Percentiles rank a stretch among this genome's conserved stretches.
phyloP scores from a whole-genome alignment of 1,284 basidiomycete species.

The Sparassis latifolia region DNA sequence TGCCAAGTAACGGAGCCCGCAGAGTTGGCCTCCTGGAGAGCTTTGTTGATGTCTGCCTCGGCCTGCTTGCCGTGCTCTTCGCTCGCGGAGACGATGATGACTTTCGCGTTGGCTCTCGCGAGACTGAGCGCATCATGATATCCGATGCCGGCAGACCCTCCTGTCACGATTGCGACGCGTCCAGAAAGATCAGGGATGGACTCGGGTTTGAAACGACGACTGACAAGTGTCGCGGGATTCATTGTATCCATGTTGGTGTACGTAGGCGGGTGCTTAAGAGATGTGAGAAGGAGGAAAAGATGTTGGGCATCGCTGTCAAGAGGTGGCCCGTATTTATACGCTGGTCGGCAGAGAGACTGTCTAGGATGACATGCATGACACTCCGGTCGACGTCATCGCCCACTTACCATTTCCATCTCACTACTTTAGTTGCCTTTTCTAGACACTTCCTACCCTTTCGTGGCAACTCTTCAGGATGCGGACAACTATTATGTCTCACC shows the following conservation, averaged over 20 bases:
- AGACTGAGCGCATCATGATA: conserved; percentile 24
- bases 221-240: conserved; percentile 16
- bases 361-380: no score
- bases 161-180: conserved; percentile 26
- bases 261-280: not conserved
- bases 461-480: no score
- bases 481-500: no score
- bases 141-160: conserved; percentile 23
- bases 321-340: no score
- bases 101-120: conserved; percentile 18
- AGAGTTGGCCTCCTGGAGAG: conserved; percentile 66
- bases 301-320: no score
- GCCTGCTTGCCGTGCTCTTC: conserved; percentile 22
- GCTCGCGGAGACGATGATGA: conserved; percentile 24
- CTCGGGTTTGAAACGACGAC: conserved; percentile 16
- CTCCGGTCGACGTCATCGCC: no score
- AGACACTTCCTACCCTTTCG: no score
- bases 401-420: no score
- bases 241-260: conserved; percentile 10
- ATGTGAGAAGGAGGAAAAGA: no score
- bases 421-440: no score
- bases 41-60: conserved; percentile 31
- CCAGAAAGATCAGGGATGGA: conserved; percentile 16
- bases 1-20: conserved; percentile 28
- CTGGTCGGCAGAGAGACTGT: no score